Evolutionary conservation across 75 land plant genomes (phyloP), one percentile per base, ranked within the genome.

Genomic region (Azolla pinnata): DNA sequence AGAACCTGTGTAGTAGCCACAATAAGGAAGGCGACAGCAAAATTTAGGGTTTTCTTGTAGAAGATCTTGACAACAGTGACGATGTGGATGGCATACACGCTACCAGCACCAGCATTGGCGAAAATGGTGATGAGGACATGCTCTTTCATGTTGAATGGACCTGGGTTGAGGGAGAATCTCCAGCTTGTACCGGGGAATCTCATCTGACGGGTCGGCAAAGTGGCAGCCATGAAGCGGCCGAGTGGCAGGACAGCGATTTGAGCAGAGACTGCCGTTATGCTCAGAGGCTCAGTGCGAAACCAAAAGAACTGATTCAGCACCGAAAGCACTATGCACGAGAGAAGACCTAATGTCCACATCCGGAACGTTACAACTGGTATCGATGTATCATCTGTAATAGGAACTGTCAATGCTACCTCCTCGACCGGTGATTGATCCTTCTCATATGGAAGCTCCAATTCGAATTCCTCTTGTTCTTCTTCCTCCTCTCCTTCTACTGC

Each of bases 291-390:
- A 24, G 69, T 80, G 19, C 90, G 59, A 71, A 83, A 83, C 70
- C 70, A 69, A 56, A 86, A 86, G 76, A 86, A 86, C 67, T 83
- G 86, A 68, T 83, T 86, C 48, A 83, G 81, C 60, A 86, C 81
- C 0, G 90, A 76, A 44, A 86, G 73, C 9, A 80, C 51, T 0
- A 64, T 66, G 57, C 90, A 86, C 1, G 96, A 83, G 4, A 73
- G 26, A 8, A 82, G 27, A 4, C 90, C 86, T 2, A 89, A 67
- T 1, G 73, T 64, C 79, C 86, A 83, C 86, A 83, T 86, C 38
- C 96, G 58, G 68, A 86, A 86, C 0, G 96, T 89, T 54, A 67
- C 28, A 8, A 78, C 83, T 17, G 90, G 84, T 2, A 73, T 48
- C 16, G 81, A 35, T 17, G 90, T 70, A 62, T 89, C 96, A 61